Base-by-base conservation (phyloP, 352 stramenopile genomes). In the Pythium scleroteichum region DNA sequence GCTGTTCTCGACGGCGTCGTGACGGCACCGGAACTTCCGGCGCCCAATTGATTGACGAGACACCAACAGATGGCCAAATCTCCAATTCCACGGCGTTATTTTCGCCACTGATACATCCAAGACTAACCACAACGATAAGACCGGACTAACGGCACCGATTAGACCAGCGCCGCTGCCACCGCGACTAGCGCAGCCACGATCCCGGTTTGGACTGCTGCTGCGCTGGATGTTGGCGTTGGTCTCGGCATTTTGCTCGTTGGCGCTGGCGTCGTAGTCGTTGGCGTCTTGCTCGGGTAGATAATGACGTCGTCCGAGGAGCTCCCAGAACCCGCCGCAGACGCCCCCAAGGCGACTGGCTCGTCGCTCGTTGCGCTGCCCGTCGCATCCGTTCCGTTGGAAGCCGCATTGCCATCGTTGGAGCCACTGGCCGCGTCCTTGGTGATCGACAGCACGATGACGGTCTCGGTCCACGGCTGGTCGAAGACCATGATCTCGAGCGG, bases 381-480 rank as follows among this genome's bases (percentile, higher is more conserved):
- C 13, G 38, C 38, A 13, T 44, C 38, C 38, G 38, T 44, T 5
- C 5, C 38, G 38, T 44, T 35, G 29, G 5, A 10, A 10, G 5
- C 10, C 29, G 29, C 5, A 10, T 10, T 35, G 29, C n/a, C n/a
- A n/a, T 35, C 10, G 29, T 5, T 10, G 5, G 29, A 35, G 24
- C 4, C 44, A 10, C 50, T 23, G 26, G 24, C 41, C 33, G 62
- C 64, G 64, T 55, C 52, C 40, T 59, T 41, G 7, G 19, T 59
- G 44, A 92, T 87, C 41, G 51, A 51, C 50, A 66, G 85, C 38
- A 93, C 76, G 53, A 83, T 69, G 23, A 89, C 73, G 51, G 78
- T 85, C 19, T 74, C 55, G 12, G 75, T 88, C 78, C 81, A 90
- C 50, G 59, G 50, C 69, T 88, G 78, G 49, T 87, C 55, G 54